Base-by-base conservation (phyloP, 768 basidiomycete genomes). In the Trametes gibbosa region DNA sequence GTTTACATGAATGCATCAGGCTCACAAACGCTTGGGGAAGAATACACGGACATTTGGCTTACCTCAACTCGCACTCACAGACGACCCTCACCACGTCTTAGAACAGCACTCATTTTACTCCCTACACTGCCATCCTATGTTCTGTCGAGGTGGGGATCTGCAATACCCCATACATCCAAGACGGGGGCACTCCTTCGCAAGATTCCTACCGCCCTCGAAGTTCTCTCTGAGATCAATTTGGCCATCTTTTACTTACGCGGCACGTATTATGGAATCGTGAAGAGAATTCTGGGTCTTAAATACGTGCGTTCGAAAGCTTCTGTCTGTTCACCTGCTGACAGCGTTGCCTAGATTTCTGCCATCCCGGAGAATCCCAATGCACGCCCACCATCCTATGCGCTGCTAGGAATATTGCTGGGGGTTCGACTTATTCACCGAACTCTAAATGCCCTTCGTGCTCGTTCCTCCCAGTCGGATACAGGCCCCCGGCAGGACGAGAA, bases 21-120 rank as follows among this genome's bases (percentile, higher is more conserved):
- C 16, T 81, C 79, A 10, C 92, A 94, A 72, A 92, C 89, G 4
- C 77, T 94, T 0, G 92, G 92, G n/a, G 92, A 95, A 71, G 92
- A 95, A 68, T 95, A 95, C 66, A 92, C 90, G 0, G 87, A 89
- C 66, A 85, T 89, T 34, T 90, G 91, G 89, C 84, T 86, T 63
- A 82, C 85, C 56, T 83, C 86, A 12, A 68, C 75, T 2, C 73
- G 70, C 27, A 74, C 71, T 0, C 64, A 70, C 32, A 64, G 72
- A 4, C 79, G 78, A 21, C 87, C 84, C 2, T 76, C 84, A 14
- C 70, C 64, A 21, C 67, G 67, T 50, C 67, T 75, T 9, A 81
- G 87, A 21, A 69, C 77, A 16, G 77, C 79, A 2, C 76, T 91
- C 12, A 77, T 92, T 58, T 73, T 91, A n/a, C 74, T 89, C 23